Base-by-base conservation (phyloP, 2,329 filamentous ascomycete genomes). In the Periconia sp. region DNA sequence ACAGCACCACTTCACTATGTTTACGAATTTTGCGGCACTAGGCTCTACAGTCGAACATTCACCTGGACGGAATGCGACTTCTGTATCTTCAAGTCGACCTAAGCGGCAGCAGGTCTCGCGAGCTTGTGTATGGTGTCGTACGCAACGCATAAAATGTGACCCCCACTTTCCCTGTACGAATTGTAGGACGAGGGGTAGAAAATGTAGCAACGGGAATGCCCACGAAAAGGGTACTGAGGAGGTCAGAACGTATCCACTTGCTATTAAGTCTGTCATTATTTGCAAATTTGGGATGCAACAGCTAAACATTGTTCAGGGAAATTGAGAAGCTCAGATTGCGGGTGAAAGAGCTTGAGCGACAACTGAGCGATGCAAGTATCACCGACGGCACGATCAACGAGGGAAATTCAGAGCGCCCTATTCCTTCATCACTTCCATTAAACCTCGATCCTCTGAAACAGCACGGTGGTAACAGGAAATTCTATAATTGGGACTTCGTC, bases 81-180 rank as follows among this genome's bases (percentile, higher is more conserved):
- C 15, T 14, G 5, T 5, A 37, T 13, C 33, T 37, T 13, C 15
- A 13, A 11, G 11, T 5, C 33, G 33, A 11, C 33, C 33, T 17
- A 68, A 66, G 45, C 59, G 70, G 18, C 59, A 57, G 18, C 67
- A 72, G 52, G 70, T 73, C 15, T 59, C 63, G 5, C 58, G 66
- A 59, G 76, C 72, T 43, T 77, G 76, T 63, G 69, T 72, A 54
- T 71, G 71, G 64, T 79, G 76, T 56, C 75, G 76, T 2, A 63
- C 72, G 44, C 69, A 77, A 49, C 71, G 76, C 15, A 69, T 76
- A 47, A 78, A 77, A 59, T 79, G 76, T 59, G 75, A 77, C 58
- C 70, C 67, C 47, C 64, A 64, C 20, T 56, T 67, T 47, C 76
- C 76, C 10, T 79, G 76, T 61, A 61, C 55, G 33, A 78, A 77